A percentile compares a stretch with the other conserved stretches of the same genome.
Evolutionary conservation across 2,329 filamentous ascomycete genomes (phyloP).

Genomic region (Talaromyces sp.): DNA sequence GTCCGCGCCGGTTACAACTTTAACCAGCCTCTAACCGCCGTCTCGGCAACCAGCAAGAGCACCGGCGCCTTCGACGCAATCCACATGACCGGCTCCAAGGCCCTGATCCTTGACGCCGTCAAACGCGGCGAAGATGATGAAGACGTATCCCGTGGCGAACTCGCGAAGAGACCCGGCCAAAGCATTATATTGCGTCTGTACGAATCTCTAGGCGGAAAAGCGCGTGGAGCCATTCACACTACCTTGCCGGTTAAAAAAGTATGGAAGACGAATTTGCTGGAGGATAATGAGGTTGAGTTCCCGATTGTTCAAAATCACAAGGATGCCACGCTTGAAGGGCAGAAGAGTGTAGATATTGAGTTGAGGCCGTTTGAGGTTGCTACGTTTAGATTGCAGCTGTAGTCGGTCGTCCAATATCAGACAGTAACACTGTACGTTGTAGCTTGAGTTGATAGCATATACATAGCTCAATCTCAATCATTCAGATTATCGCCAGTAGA

Average conservation of each 20-base stretch:
- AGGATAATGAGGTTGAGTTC: slow-evolving; percentile 75
- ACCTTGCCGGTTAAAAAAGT: slow-evolving; percentile 70
- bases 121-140: slow-evolving; percentile 91
- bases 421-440: background rate
- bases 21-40: slow-evolving; percentile 69
- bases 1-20: slow-evolving; percentile 84
- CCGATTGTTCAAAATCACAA: slow-evolving; percentile 42
- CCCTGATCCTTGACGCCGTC: slow-evolving; percentile 79
- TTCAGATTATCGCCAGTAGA: background rate
- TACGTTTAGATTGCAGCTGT: slow-evolving; percentile 66
- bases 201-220: slow-evolving; percentile 80
- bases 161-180: slow-evolving; percentile 65
- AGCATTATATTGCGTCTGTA: slow-evolving; percentile 84
- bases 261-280: slow-evolving; percentile 79
- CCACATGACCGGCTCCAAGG: slow-evolving; percentile 61
- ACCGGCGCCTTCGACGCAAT: slow-evolving; percentile 53
- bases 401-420: background rate
- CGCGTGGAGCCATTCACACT: slow-evolving; percentile 66
- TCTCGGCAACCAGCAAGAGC: slow-evolving; percentile 46
- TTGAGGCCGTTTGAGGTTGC: slow-evolving; percentile 82
- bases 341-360: slow-evolving; percentile 56
- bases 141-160: slow-evolving; percentile 58
- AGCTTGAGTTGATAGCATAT: background rate
- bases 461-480: background rate
- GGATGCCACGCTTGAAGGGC: slow-evolving; percentile 24